Base-by-base conservation (phyloP, 140 eudicot genomes). In the Stevia rebaudiana region DNA sequence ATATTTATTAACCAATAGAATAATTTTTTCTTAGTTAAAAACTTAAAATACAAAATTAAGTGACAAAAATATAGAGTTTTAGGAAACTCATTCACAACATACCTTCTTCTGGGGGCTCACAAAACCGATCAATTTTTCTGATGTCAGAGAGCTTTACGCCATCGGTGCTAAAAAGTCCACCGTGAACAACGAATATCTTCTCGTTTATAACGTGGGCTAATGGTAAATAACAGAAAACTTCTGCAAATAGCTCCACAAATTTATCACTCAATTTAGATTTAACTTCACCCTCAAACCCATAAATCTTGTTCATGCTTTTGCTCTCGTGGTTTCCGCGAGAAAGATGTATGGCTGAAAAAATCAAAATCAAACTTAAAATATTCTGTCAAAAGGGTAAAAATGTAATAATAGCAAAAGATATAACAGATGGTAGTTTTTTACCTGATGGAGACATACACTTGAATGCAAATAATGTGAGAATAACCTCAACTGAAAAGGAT, bases 31-130 rank as follows among this genome's bases (percentile, higher is more conserved):
- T 47, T 47, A 11, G 5, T 18, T 48, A 48, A 48, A 11, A 21
- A 11, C 1, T 18, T 48, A 48, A 48, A 11, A 21, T 25, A 13
- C 39, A 25, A 6, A 23, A 11, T 11, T 12, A 6, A 25, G 3
- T 24, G 13, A 5, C 3, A 2, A 28, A 28, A 56, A 56, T 4
- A n/a, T 54, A n/a, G 21, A 54, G 15, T 0, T 21, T 15, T 3
- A 17, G 5, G 1, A 39, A 61, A 61, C 22, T 28, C 31, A 61
- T 18, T 57, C 18, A 46, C 31, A 30, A 33, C 55, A 60, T 83
- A 92, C 96, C 98, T 80, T 92, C 96, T 78, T 92, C 98, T 0
- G 98, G 98, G 25, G 98, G 98, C 78, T 92, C 98, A 40, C 98
- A 87, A 69, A 88, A 92, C 51, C 98, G 94, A 61, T 92, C 94